Base-by-base conservation (phyloP, 176 grass and related monocot genomes). In the Cocos nucifera region DNA sequence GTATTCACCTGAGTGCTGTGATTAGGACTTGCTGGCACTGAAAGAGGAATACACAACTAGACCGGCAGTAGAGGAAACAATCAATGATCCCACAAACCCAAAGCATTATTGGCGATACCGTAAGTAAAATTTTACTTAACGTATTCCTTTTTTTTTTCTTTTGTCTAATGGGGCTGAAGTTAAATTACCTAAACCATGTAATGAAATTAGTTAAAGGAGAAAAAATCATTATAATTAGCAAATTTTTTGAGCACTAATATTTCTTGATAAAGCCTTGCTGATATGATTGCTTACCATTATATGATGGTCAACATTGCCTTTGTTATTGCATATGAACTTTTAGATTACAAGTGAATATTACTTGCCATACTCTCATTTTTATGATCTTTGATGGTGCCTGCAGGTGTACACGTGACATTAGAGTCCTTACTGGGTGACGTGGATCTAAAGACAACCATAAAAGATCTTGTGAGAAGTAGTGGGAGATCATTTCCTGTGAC, bases 51-150 rank as follows among this genome's bases (percentile, higher is more conserved):
- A 99, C 66, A 86, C 88, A 19, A 69, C 70, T 62, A 80, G 88
- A 65, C 94, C 85, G 61, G 79, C 87, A 53, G 58, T 23, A 64
- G 94, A 99, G 82, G 94, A 99, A 75, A 99, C 94, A 53, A 99
- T 99, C 82, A 99, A 99, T 63, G 94, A 99, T 62, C 94, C 94
- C 16, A 93, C 94, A 28, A 99, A 99, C 49, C 94, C 94, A 10
- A 93, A 78, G 71, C 94, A 99, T 69, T 99, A 99, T 27, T 99
- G 94, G 88, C 78, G 85, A 98, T 98, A 86, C 79, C 88, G 94
- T 98, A 64, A 83, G 87, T 92, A 24, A 28, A 64, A 22, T 66
- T 71, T 53, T 17, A 50, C 21, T 66, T 49, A 61, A 0, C 0
- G 62, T 24, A 62, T 73, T 62, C 5, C 50, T 64, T 4, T 22